A percentile compares a stretch with the other conserved stretches of the same genome.
Evolutionary conservation across 1,284 basidiomycete species (phyloP).

Genomic region (Hemileia vastatrix): DNA sequence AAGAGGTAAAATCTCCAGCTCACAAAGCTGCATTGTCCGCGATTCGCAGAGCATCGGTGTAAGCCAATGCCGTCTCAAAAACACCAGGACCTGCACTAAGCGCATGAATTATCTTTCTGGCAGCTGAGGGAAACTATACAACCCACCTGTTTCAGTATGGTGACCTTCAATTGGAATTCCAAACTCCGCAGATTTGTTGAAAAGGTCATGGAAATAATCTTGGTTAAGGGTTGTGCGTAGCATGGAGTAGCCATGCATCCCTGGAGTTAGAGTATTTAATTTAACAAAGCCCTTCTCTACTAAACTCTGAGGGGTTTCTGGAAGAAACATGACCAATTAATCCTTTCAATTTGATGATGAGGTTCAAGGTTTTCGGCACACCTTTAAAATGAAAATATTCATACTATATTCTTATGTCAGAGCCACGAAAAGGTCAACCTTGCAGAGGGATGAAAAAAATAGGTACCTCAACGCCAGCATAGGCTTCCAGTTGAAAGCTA

Average conservation of each 20-base stretch:
- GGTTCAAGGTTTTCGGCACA: neutral
- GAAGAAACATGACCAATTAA: slow-evolving; percentile 7
- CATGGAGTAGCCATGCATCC: slow-evolving; percentile 52
- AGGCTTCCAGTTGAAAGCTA: slow-evolving; percentile 32
- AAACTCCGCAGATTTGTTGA: slow-evolving; percentile 64
- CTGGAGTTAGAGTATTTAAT: slow-evolving; percentile 71
- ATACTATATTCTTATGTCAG: slow-evolving; percentile 3
- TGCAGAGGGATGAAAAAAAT: slow-evolving; percentile 42
- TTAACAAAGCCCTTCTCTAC: slow-evolving; percentile 67
- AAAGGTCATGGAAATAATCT: slow-evolving; percentile 79
- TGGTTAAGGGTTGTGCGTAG: slow-evolving; percentile 55
- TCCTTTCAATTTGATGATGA: no score
- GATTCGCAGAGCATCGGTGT: slow-evolving; percentile 72
- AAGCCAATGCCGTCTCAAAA: slow-evolving; percentile 85
- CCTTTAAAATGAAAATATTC: slow-evolving; percentile 24
- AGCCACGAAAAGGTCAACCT: neutral
- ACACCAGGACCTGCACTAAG: slow-evolving; percentile 60
- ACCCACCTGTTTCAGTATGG: slow-evolving; percentile 47
- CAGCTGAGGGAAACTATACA: no score
- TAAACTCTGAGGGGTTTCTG: slow-evolving; percentile 66
- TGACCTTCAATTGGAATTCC: slow-evolving; percentile 80
- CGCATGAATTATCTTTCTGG: slow-evolving; percentile 49
- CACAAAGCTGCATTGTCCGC: slow-evolving; percentile 79
- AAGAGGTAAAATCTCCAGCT: neutral
- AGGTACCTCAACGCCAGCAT: slow-evolving; percentile 52